Conservation (phyloP, 768 basidiomycete species). For the Tricholoma flavovirens region DNA sequence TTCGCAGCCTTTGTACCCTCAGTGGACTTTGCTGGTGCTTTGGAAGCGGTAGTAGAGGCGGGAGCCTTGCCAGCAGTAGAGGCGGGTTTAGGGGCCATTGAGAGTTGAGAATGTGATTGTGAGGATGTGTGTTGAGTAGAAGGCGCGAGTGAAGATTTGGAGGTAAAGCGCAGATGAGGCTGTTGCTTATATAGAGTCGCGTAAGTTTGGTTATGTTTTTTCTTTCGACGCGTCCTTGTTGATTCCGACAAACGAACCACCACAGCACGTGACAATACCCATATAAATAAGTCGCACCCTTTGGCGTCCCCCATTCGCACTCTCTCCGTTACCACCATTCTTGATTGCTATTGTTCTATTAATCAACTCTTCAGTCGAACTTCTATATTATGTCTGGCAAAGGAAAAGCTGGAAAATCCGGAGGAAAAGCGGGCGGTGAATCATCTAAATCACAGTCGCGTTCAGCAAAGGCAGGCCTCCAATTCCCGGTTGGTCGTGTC, state of each 20-base stretch:
- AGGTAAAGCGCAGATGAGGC: conserved; percentile 8
- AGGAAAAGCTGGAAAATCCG: conserved; percentile 41
- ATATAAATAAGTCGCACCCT: conserved; percentile 30
- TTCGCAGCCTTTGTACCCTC: conserved; percentile 69
- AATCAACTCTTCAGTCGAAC: conserved; percentile 12
- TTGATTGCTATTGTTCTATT: conserved; percentile 2
- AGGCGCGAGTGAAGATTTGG: conserved; percentile 28
- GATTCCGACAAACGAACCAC: conserved; percentile 18
- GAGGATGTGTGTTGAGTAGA: conserved; percentile 18
- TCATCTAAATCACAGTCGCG: conserved; percentile 57
- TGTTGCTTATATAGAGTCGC: conserved; percentile 37
- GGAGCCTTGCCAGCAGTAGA: conserved; percentile 80
- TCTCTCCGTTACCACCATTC: conserved; percentile 15
- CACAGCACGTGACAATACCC: conserved; percentile 14
- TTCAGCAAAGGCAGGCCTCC: conserved; percentile 69
- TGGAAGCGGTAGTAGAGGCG: conserved; percentile 61
- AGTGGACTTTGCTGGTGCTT: conserved; percentile 65
- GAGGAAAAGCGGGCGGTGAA: conserved; percentile 45
- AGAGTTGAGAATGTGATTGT: neutral
- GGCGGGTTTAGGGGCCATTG: conserved; percentile 78
- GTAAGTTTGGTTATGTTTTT: conserved; percentile 44
- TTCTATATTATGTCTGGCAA: conserved; percentile 41
- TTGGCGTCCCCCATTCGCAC: neutral
- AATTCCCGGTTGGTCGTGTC: conserved; percentile 90
- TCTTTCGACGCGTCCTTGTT: conserved; percentile 32